Base-by-base conservation (phyloP, 202 grass and related monocot species). In the Musa balbisiana region DNA sequence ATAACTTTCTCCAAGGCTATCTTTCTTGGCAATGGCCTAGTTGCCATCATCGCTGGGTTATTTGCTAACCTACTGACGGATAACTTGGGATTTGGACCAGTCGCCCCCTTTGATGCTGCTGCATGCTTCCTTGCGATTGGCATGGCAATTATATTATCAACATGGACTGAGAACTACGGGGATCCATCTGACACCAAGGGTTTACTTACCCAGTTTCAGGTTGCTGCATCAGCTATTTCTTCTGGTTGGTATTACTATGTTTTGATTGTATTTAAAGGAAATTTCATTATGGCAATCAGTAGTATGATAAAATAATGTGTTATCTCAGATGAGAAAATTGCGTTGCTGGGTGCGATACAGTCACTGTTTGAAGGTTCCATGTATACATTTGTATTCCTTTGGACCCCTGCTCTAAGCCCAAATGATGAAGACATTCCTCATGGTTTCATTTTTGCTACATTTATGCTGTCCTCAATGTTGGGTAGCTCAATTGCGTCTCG, bases 371-470 rank as follows among this genome's bases (percentile, higher is more conserved):
- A 77, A 77, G 75, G 75, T 8, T 77, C 75, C 10, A 77, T 77
- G 75, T 77, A 77, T 17, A 77, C 75, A 14, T 77, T 77, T 77
- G 75, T 77, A 16, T 77, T 77, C 60, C 62, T 77, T n/a, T 77
- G 75, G 75, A 77, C 75, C 53, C 75, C 75, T 29, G 75, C 62
- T 25, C 52, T 77, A 53, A 77, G 75, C 49, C 75, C 75, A 77
- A 77, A 77, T 19, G 62, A 77, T 53, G 75, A 77, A 49, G 75
- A 52, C 75, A 77, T 77, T 26, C 75, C 75, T 65, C 75, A 77
- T 77, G 75, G 75, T 53, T 77, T 77, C 60, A 77, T 77, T 77
- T 77, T 77, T 53, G 60, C 75, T 10, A 77, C 62, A 8, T 77
- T 77, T 62, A 77, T 77, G 75, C 8, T 77, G 29, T 66, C 75